Evolutionary conservation across 2,329 filamentous ascomycete genomes (phyloP).

Genomic region (Fusarium oxysporum): DNA sequence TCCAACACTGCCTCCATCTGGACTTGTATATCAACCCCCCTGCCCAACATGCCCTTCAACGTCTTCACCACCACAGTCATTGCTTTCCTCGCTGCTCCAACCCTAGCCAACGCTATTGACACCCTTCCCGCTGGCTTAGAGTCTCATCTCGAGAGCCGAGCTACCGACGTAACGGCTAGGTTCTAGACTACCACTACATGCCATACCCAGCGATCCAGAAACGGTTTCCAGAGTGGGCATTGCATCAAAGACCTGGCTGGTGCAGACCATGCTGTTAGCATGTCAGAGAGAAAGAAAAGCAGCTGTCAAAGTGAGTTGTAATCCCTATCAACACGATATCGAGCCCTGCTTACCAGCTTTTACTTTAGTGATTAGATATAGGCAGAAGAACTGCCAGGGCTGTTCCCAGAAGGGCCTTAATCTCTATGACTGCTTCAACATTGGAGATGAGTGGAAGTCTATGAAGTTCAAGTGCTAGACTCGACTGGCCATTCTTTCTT

Average conservation of each 20-base stretch:
- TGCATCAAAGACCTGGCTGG: background rate
- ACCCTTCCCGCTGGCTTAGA: background rate
- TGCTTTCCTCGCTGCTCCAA: background rate
- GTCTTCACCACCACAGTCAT: background rate
- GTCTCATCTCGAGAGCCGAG: background rate
- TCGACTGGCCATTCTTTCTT: background rate
- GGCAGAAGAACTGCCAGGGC: background rate
- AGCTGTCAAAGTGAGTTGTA: background rate
- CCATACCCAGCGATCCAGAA: background rate
- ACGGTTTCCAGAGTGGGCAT: background rate
- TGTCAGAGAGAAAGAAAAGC: background rate
- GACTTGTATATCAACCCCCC: fast-evolving
- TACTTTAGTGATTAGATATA: background rate
- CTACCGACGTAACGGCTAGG: fast-evolving
- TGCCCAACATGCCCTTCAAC: background rate
- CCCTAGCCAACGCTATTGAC: background rate
- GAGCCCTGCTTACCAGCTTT: background rate
- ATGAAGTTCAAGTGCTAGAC: background rate
- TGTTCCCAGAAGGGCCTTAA: background rate
- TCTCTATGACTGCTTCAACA: background rate
- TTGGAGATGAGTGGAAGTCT: background rate
- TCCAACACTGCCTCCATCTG: too few species aligned
- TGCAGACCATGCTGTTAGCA: background rate
- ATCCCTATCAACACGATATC: fast-evolving
- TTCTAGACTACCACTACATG: background rate